Conservation (phyloP, 495 filamentous ascomycete species). For the Tuber magnatum region DNA sequence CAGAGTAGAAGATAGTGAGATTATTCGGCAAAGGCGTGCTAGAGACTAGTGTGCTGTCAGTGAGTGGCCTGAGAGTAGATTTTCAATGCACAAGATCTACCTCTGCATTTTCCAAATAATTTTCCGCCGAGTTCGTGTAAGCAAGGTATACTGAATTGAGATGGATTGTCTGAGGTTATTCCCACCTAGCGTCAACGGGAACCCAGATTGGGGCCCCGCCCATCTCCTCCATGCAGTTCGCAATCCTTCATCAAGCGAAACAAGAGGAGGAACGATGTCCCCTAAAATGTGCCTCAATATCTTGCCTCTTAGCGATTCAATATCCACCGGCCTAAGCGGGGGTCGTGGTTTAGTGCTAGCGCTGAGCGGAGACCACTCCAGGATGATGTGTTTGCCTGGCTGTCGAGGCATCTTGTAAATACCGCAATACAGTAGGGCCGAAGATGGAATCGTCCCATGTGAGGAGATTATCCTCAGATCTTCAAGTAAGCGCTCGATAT, state of each 20-base stretch:
- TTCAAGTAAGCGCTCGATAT: slow-evolving; percentile 2
- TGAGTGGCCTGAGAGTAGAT: not conserved
- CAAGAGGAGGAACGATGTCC: slow-evolving; percentile 1
- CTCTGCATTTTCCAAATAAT: not conserved
- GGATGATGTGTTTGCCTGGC: slow-evolving; percentile 2
- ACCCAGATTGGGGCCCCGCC: no score
- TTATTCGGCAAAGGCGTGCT: not conserved
- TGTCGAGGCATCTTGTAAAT: slow-evolving; percentile 4
- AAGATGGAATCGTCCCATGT: not conserved
- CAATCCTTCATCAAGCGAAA: not conserved
- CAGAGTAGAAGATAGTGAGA: not conserved
- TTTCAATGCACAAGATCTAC: not conserved
- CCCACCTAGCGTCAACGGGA: not conserved
- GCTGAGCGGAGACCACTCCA: slow-evolving; percentile 6
- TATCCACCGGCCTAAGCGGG: not conserved
- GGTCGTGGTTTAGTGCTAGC: not conserved
- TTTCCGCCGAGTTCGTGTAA: not conserved
- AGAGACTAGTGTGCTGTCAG: not conserved
- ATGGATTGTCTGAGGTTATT: not conserved
- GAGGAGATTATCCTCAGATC: not conserved
- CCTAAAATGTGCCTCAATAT: not conserved
- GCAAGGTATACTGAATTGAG: not conserved
- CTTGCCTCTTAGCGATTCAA: not conserved
- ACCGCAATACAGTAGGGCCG: slow-evolving; percentile 14
- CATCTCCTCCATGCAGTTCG: not conserved